Evolutionary conservation across 2,329 filamentous ascomycete genomes (phyloP).

Genomic region (Stenocarpella maydis): DNA sequence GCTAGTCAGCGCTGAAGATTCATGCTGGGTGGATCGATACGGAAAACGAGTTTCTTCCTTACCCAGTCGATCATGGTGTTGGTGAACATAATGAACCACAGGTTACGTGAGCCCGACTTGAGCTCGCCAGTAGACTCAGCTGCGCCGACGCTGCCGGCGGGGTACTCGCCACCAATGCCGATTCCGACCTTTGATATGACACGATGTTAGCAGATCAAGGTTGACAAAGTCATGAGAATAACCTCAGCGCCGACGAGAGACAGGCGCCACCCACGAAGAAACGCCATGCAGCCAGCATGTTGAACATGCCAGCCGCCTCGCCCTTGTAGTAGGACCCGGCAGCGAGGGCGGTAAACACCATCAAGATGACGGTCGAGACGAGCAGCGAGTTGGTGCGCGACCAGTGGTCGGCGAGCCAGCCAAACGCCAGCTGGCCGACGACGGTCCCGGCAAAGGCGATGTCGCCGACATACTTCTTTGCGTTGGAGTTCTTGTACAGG

Average conservation of each 20-base stretch:
- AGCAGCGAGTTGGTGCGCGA: conserved; percentile 85
- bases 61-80: conserved; percentile 82
- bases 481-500: conserved; percentile 72
- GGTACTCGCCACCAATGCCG: conserved; percentile 83
- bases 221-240: background rate
- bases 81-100: conserved; percentile 91
- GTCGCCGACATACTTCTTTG: conserved; percentile 71
- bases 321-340: conserved; percentile 78
- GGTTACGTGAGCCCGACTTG: conserved; percentile 80
- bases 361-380: conserved; percentile 81
- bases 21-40: background rate
- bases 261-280: conserved; percentile 65
- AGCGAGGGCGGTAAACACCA: conserved; percentile 83
- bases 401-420: conserved; percentile 83
- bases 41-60: background rate
- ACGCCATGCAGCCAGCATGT: conserved; percentile 75
- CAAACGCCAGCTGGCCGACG: conserved; percentile 81
- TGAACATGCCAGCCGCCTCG: conserved; percentile 43
- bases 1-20: conserved; percentile 35
- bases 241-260: too few relatives aligned
- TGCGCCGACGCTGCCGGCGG: conserved; percentile 82
- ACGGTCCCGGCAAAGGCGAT: conserved; percentile 91
- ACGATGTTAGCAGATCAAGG: background rate
- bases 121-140: conserved; percentile 87
- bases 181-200: conserved; percentile 60